Evolutionary conservation across 1,284 basidiomycete genomes (phyloP).

Genomic region (Moesziomyces aphidis): DNA sequence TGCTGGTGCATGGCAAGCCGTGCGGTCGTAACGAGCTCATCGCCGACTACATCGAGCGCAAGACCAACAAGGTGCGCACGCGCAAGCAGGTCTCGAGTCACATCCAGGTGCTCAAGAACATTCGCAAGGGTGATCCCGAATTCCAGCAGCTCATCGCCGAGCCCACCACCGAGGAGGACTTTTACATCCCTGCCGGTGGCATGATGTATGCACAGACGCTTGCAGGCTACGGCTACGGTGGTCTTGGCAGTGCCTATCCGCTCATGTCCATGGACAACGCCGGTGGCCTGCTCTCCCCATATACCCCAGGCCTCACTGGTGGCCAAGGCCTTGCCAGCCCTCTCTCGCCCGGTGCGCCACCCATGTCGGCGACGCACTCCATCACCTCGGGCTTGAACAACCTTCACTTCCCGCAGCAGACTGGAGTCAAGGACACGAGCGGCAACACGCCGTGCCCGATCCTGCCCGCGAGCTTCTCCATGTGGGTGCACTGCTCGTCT

Average conservation of each 20-base stretch:
- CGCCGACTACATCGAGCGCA: conserved; percentile 70
- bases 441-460: conserved; percentile 52
- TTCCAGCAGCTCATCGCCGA: conserved; percentile 67
- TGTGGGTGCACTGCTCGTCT: conserved; percentile 63
- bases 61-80: conserved; percentile 68
- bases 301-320: conserved; percentile 42
- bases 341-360: conserved; percentile 49
- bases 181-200: conserved; percentile 67
- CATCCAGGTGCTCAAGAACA: conserved; percentile 68
- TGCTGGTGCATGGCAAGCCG: conserved; percentile 70
- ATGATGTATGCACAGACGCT: conserved; percentile 67
- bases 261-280: conserved; percentile 43
- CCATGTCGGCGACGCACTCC: conserved; percentile 53
- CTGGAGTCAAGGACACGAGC: conserved; percentile 40
- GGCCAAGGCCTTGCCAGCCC: conserved; percentile 40
- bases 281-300: conserved; percentile 55
- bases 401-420: conserved; percentile 50
- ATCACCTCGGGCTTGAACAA: conserved; percentile 61
- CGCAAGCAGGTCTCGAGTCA: conserved; percentile 68
- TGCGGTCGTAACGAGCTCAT: conserved; percentile 73
- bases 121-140: conserved; percentile 67
- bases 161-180: conserved; percentile 65
- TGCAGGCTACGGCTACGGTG: conserved; percentile 64
- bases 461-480: conserved; percentile 64
- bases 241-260: conserved; percentile 55